Evolutionary conservation across 768 basidiomycete genomes (phyloP).

Genomic region (Kwoniella sp.): DNA sequence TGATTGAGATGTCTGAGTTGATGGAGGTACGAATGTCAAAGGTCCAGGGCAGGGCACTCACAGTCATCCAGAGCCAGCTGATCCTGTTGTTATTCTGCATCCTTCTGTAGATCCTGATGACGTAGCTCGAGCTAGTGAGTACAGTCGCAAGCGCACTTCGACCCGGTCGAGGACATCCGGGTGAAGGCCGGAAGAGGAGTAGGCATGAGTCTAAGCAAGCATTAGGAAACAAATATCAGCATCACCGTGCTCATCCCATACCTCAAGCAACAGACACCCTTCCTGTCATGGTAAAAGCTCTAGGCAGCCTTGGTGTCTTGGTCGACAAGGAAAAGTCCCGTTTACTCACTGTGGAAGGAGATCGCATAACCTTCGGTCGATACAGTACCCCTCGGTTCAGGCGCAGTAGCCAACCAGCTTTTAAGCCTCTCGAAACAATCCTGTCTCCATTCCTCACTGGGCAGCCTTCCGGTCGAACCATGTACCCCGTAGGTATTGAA

Average conservation of each 20-base stretch:
- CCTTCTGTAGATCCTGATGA: conserved; percentile 55
- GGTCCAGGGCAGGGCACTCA: conserved; percentile 22
- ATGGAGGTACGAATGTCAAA: no score
- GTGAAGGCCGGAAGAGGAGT: conserved; percentile 55
- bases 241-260: not conserved
- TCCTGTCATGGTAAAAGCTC: not conserved
- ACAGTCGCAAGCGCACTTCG: conserved; percentile 54
- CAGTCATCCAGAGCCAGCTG: conserved; percentile 56
- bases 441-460: conserved; percentile 52
- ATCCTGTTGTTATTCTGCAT: conserved; percentile 57
- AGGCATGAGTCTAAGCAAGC: conserved; percentile 49
- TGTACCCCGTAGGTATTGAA: conserved; percentile 51
- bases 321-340: no score
- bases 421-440: conserved; percentile 53
- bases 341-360: conserved; percentile 55
- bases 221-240: not conserved
- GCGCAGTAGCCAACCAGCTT: conserved; percentile 53
- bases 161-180: conserved; percentile 54
- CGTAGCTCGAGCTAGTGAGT: conserved; percentile 56
- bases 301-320: not conserved
- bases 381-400: conserved; percentile 52
- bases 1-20: no score
- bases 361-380: conserved; percentile 56
- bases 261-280: no score
- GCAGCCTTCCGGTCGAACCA: conserved; percentile 26